Base-by-base conservation (phyloP, 1,284 basidiomycete species). In the Tilletia horrida region DNA sequence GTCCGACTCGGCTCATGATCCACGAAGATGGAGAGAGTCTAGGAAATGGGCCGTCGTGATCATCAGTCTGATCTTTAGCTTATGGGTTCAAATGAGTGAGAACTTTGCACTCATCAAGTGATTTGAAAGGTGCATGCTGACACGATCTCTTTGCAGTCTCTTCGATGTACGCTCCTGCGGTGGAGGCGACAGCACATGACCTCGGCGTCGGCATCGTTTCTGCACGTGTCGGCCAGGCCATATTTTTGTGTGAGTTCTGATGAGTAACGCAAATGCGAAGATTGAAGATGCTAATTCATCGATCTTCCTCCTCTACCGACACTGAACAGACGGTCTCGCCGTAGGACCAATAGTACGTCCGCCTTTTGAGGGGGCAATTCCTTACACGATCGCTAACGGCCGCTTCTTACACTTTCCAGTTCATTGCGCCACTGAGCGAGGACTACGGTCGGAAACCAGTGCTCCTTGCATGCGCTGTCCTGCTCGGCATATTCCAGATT, bases 391-490 rank as follows among this genome's bases (percentile, higher is more conserved):
- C n/a, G n/a, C n/a, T n/a, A 44, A 18, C 43, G 43, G 43, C 16
- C 50, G 76, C 73, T 3, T 76, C 75, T 44, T 73, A 71, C 9
- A 4, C 72, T 1, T 73, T 71, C 2, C 61, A 76, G 44, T 40
- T 72, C 21, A 62, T 69, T 2, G 74, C 76, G 8, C 76, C 76
- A 0, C 50, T 76, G 9, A 73, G 71, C 3, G 76, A 78, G 44
- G 76, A 78, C 64, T 76, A 67, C 40, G 76, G 76, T 2, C 63
- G 76, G 40, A 63, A 67, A 1, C 73, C 71, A 13, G 69, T 74
- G 40, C 70, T 72, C 69, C 43, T 62, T 29, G 61, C 50, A 13
- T 23, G 29, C 13, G 44, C 42, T 9, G 9, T 47, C 8, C 42
- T 62, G 40, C 29, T 66, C 48, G 66, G 45, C 55, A 21, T 66